These are phyloP conservation scores for Hemileia vastatrix DNA, from an alignment of 1,284 basidiomycete species.

Conservation along the genomic window DNA sequence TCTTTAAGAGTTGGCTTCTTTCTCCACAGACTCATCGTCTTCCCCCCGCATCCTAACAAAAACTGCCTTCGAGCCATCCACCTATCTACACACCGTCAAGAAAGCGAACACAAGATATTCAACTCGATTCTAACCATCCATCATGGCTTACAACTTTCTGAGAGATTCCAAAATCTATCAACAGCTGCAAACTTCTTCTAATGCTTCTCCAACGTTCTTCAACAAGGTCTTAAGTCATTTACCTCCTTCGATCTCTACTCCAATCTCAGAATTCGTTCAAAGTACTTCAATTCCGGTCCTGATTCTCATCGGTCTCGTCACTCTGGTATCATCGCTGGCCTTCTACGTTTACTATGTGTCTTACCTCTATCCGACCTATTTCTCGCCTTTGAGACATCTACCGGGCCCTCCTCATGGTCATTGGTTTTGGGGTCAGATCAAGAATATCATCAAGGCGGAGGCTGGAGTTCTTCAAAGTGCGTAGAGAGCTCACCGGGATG, in stretches of 20 bases:
- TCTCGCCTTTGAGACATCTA: conserved; percentile 28
- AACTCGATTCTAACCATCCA: no score
- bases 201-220: background rate
- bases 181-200: background rate
- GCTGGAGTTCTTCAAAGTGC: no score
- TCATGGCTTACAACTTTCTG: background rate
- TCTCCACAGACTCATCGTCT: no score
- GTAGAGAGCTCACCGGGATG: no score
- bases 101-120: no score
- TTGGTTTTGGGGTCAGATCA: conserved; percentile 28
- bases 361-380: conserved; percentile 26
- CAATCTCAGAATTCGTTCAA: background rate
- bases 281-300: background rate
- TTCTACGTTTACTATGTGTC: conserved; percentile 25
- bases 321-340: background rate
- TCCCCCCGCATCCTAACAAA: no score
- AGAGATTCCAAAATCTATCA: background rate
- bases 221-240: background rate
- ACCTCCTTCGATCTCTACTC: background rate
- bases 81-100: no score
- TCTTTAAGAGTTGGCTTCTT: no score
- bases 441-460: conserved; percentile 24
- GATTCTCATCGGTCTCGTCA: background rate
- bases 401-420: conserved; percentile 27
- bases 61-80: no score